Conservation (phyloP, 345 rosid genomes). For the Linum trigynum region DNA sequence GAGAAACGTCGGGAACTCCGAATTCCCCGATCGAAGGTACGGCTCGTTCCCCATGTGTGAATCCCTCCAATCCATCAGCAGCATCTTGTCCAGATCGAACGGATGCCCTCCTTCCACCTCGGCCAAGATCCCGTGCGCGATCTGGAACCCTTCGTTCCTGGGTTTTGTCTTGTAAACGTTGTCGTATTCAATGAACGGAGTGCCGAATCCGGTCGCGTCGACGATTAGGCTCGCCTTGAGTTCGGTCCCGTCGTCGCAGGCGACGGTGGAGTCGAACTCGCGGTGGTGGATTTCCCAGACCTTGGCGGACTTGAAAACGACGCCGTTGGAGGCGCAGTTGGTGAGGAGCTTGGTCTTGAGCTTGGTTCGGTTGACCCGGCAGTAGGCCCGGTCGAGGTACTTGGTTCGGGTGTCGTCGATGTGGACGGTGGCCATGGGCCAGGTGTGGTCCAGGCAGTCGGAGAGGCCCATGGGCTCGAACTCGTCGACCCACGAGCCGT, state of each 20-base stretch:
- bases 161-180: conserved; percentile 12
- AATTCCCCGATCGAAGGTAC: conserved; percentile 32
- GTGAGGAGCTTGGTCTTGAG: conserved; percentile 38
- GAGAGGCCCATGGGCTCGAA: conserved; percentile 41
- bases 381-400: conserved; percentile 51
- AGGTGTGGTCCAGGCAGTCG: conserved; percentile 49
- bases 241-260: conserved; percentile 47
- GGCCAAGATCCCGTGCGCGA: conserved; percentile 62
- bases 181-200: conserved; percentile 36
- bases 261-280: conserved; percentile 39
- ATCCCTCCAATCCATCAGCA: conserved; percentile 76
- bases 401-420: conserved; percentile 37
- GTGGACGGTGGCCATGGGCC: conserved; percentile 45
- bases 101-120: conserved; percentile 59
- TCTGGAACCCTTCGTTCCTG: conserved; percentile 58
- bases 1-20: conserved; percentile 39
- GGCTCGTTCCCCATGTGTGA: conserved; percentile 60
- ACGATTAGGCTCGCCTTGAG: conserved; percentile 47
- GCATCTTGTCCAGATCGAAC: conserved; percentile 56
- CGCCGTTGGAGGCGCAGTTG: conserved; percentile 38
- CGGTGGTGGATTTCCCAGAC: conserved; percentile 50
- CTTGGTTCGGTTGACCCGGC: conserved; percentile 40
- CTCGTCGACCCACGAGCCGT: conserved; percentile 76
- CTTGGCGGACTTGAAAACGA: conserved; percentile 45
- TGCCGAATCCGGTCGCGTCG: conserved; percentile 55